Percentiles rank a stretch among this genome's conserved stretches.
phyloP scores from a whole-genome alignment of 805 yeast genomes.

The Kodamaea kaohsiungensis region DNA sequence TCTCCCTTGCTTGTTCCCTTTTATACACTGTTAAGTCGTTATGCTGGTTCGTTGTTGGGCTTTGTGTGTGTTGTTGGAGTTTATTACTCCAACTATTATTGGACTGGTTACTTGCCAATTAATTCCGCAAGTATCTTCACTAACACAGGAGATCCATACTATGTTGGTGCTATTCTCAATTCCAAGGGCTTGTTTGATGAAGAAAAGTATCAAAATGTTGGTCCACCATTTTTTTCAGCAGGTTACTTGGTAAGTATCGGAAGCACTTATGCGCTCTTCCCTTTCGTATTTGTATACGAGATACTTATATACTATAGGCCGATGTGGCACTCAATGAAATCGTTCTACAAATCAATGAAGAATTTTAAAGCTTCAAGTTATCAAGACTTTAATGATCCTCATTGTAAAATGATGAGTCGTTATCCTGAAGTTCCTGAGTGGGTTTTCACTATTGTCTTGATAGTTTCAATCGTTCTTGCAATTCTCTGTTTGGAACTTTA shows the following conservation, averaged over 20 bases:
- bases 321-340: constrained; percentile 2
- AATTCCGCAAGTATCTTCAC: constrained; percentile 20
- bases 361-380: constrained; percentile 15
- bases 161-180: constrained; percentile 15
- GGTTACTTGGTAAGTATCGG: constrained; percentile 19
- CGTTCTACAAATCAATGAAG: constrained; percentile 1
- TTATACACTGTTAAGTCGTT: constrained; percentile 25
- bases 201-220: constrained; percentile 14
- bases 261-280: constrained; percentile 21
- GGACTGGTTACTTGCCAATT: constrained; percentile 21
- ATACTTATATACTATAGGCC: constrained; percentile 8
- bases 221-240: constrained; percentile 22
- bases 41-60: constrained; percentile 15
- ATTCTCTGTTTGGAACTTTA: constrained; percentile 30
- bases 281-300: constrained; percentile 20
- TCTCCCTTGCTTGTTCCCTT: constrained; percentile 45
- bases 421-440: constrained; percentile 27
- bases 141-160: constrained; percentile 20
- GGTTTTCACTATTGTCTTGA: constrained; percentile 22
- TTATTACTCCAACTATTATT: constrained; percentile 20
- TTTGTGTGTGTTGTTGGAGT: constrained; percentile 18
- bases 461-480: constrained; percentile 22
- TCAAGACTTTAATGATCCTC: constrained; percentile 25
- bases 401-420: constrained; percentile 23
- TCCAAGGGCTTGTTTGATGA: constrained; percentile 14